Evolutionary conservation across 371 early-diverging fungal genomes (phyloP), one percentile per base, ranked within the genome.

Genomic region (Mucor mucedo): DNA sequence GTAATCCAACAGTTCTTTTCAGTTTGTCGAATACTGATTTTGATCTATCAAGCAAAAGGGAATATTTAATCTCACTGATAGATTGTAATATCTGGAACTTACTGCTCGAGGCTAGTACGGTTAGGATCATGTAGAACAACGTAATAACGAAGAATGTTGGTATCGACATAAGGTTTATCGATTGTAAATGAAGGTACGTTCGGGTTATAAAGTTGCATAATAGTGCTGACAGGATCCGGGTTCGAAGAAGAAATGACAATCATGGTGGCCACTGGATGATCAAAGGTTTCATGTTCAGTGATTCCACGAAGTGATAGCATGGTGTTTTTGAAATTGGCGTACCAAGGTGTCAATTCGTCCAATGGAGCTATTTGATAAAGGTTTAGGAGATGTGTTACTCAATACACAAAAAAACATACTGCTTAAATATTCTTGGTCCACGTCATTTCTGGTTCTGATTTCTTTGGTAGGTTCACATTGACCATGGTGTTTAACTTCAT

Each of bases 281-380:
- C 92, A 70, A 98, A 96, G 5, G 95, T 88, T 66, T 97, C 96
- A 64, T 96, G 94, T 62, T 96, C 96, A 0, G 91, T 84, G 7
- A 88, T 82, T 3, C 90, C 91, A 57, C 86, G 80, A 14, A 83
- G 72, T 35, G 82, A 78, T 16, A 92, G 80, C 57, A 93, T 78
- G 28, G 85, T 72, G 40, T 89, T 78, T 39, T 91, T 82, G 68
- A 94, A 96, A 63, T 83, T 73, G 6, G 83, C 68, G 78, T 92
- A 97, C 97, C 97, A 96, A n/a, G 98, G 98, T 38, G 90, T 89
- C 40, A 83, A 54, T 2, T 78, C 72, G 50, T 86, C 83, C 54
- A 84, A 35, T 28, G 69, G 62, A 11, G 69, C 83, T 85, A 69
- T 6, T 21, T 21, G 21, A 42, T 55, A 30, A n/a, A 21, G 44